Percentiles rank a stretch among this genome's conserved stretches.
These are phyloP conservation scores for Paramecium tetraurelia DNA, from an alignment of 73 alveolate species.

Conservation along the genomic window DNA sequence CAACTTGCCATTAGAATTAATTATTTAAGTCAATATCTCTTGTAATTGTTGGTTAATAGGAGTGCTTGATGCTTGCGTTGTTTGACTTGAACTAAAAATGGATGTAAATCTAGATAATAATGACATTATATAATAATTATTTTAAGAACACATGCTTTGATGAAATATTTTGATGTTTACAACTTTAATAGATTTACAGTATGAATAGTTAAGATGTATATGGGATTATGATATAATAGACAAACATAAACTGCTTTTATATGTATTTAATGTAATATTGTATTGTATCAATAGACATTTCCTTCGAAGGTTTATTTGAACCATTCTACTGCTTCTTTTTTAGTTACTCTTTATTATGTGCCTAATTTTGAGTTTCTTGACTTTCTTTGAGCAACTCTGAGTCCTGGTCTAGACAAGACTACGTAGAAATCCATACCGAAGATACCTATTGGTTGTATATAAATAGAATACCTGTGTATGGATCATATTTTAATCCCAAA, in stretches of 20 bases:
- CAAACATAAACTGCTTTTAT: background rate
- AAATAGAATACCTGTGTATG: slow-evolving; percentile 62
- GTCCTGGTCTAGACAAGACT: slow-evolving; percentile 75
- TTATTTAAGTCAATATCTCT: background rate
- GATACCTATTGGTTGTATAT: slow-evolving; percentile 49
- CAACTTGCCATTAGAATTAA: background rate
- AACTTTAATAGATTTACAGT: background rate
- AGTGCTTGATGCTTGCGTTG: background rate
- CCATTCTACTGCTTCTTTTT: slow-evolving; percentile 65
- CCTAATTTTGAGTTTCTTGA: slow-evolving; percentile 66
- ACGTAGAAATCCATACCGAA: slow-evolving; percentile 84
- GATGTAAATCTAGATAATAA: slow-evolving; percentile 19
- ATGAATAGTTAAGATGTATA: too few relatives aligned
- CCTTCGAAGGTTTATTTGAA: slow-evolving; percentile 67
- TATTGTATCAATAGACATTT: slow-evolving; percentile 64
- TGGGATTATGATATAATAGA: background rate
- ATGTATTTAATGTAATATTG: slow-evolving; percentile 10
- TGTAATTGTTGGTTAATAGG: slow-evolving; percentile 17
- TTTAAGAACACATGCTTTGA: background rate
- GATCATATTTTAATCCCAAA: slow-evolving; percentile 82
- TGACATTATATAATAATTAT: slow-evolving; percentile 9
- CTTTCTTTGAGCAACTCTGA: slow-evolving; percentile 69
- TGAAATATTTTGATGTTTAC: background rate
- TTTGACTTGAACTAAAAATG: background rate
- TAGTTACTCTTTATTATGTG: slow-evolving; percentile 60